Evolutionary conservation across 2,329 filamentous ascomycete genomes (phyloP).

Genomic region (Aspergillus brunneoviolaceus): DNA sequence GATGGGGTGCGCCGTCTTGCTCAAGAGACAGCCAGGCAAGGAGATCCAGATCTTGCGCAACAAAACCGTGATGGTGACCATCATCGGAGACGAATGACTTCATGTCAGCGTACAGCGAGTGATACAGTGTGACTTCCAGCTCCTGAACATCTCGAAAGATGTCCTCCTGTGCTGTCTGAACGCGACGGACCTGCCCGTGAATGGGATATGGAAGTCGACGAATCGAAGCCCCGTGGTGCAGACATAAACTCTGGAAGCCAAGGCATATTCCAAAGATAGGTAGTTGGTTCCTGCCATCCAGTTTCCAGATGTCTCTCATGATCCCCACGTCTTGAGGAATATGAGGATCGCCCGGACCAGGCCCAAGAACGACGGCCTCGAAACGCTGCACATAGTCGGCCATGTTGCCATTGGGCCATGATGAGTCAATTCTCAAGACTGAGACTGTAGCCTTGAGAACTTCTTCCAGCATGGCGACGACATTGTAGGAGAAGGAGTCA

Average conservation of each 20-base stretch:
- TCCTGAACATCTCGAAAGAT: slow-evolving; percentile 64
- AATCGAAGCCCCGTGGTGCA: slow-evolving; percentile 66
- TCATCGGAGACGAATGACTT: slow-evolving; percentile 8
- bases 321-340: slow-evolving; percentile 75
- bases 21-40: slow-evolving; percentile 60
- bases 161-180: slow-evolving; percentile 60
- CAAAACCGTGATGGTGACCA: slow-evolving; percentile 14
- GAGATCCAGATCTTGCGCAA: slow-evolving; percentile 45
- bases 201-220: slow-evolving; percentile 68
- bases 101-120: slow-evolving; percentile 57
- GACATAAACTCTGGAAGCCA: slow-evolving; percentile 79
- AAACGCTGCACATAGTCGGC: slow-evolving; percentile 58
- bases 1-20: slow-evolving; percentile 37
- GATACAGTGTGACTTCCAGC: slow-evolving; percentile 74
- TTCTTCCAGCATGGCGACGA: slow-evolving; percentile 75
- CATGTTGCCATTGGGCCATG: slow-evolving; percentile 45
- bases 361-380: slow-evolving; percentile 84
- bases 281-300: slow-evolving; percentile 59
- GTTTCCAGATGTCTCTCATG: slow-evolving; percentile 72
- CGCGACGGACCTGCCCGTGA: slow-evolving; percentile 75
- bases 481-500: slow-evolving; percentile 96
- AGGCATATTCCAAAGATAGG: slow-evolving; percentile 87
- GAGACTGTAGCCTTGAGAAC: slow-evolving; percentile 67
- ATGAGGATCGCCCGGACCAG: slow-evolving; percentile 80
- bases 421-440: slow-evolving; percentile 68